Conservation (phyloP, 768 basidiomycete species). For the Mycena alexandri region DNA sequence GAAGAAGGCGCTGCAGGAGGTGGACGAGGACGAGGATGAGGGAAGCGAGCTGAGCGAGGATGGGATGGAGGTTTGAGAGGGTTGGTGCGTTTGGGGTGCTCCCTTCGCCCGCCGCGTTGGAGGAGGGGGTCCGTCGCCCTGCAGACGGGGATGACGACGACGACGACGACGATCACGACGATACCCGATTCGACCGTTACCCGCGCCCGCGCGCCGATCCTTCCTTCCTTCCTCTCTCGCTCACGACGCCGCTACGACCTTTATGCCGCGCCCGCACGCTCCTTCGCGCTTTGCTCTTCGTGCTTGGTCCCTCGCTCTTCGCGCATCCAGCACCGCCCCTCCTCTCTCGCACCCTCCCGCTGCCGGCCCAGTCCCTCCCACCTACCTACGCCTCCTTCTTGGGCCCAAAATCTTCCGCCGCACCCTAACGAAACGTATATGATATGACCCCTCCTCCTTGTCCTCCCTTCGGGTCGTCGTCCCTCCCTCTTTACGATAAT, state of each 20-base stretch:
- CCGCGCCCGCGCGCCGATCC: background rate
- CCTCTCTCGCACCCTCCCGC: too few species aligned
- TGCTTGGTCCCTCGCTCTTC: background rate
- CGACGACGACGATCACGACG: conserved; percentile 12
- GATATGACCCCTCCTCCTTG: too few species aligned
- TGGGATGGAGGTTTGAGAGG: conserved; percentile 35
- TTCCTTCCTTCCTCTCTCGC: background rate
- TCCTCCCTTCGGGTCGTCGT: too few species aligned
- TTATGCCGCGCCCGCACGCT: background rate
- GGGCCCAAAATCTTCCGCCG: too few species aligned
- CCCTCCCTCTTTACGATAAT: too few species aligned
- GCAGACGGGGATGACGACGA: background rate
- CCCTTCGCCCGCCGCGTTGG: background rate
- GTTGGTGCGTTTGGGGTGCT: background rate
- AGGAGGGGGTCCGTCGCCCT: background rate
- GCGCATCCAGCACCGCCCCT: too few species aligned
- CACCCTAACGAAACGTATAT: background rate
- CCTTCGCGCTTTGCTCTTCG: background rate
- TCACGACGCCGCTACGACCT: background rate
- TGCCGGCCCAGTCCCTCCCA: too few species aligned
- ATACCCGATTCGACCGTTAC: conserved; percentile 17
- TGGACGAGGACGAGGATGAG: conserved; percentile 30
- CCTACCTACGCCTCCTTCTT: too few species aligned
- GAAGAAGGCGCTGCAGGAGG: conserved; percentile 31
- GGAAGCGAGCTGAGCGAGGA: conserved; percentile 36